Evolutionary conservation across 2,329 filamentous ascomycete species (phyloP), one percentile per base, ranked within the genome.

Genomic region (Tolypocladium inflatum): DNA sequence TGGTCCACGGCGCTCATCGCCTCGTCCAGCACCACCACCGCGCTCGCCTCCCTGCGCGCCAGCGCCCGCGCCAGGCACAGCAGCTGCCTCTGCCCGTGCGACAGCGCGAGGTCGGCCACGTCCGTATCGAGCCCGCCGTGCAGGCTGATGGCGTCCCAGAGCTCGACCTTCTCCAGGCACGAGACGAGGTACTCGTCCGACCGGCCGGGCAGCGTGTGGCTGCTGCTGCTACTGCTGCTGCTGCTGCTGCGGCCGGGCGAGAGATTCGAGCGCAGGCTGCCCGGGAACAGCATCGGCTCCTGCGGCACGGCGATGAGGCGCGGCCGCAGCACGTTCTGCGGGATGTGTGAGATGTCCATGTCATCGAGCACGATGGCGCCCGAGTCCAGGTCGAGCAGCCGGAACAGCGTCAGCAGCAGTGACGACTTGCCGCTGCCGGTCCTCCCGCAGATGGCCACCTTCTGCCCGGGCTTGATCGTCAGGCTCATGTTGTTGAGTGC

Each of bases 271-370:
- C 65, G 67, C 55, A 76, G 69, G 2, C 70, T 73, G 35, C 72
- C 75, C 1, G 73, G 73, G 3, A 81, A 65, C 62, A 81, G 77
- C 11, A 78, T 72, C 0, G 77, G 66, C 10, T 83, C 78, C 64
- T 83, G 80, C 0, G 80, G 76, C 1, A 83, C 63, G 19, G 75
- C 74, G 52, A 78, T 76, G 45, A 83, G 66, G 8, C 71, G 73
- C 23, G 72, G 65, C 4, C 79, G 76, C 0, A 82, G 67, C 0
- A 65, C 62, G 2, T 67, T 33, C 4, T 76, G 73, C 50, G 75
- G 63, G 17, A 82, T 65, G 1, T 65, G 1, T 41, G 66, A 42
- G 4, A 78, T 69, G 1, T 73, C 67, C 0, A 76, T 56, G 30
- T 62, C 69, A 61, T 82, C 79, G 52, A 81, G 75, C 0, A 60